Conservation (phyloP, 768 basidiomycete species). For the Tulasnella sp. region DNA sequence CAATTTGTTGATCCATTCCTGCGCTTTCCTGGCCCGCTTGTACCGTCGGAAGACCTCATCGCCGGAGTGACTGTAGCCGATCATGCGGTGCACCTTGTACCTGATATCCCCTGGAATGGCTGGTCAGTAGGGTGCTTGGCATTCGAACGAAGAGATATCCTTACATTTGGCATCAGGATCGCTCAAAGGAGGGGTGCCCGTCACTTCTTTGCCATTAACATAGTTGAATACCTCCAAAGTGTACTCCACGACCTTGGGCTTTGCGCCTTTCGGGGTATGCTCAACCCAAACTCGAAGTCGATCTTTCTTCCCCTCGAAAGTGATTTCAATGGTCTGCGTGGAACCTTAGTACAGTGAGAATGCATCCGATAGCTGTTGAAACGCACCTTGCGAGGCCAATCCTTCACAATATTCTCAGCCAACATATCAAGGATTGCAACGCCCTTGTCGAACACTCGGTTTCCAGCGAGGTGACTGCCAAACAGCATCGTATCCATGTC, state of each 20-base stretch:
- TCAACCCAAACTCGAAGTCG: conserved; percentile 60
- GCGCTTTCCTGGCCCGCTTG: conserved; percentile 4
- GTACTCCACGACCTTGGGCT: conserved; percentile 55
- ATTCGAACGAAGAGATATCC: conserved; percentile 16
- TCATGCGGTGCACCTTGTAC: neutral
- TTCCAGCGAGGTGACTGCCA: conserved; percentile 58
- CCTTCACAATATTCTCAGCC: conserved; percentile 50
- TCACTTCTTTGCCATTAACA: conserved; percentile 40
- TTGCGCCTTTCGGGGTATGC: conserved; percentile 34
- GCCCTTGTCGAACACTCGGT: conserved; percentile 71
- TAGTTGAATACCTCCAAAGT: conserved; percentile 48
- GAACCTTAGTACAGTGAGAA: conserved; percentile 6
- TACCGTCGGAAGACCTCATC: neutral
- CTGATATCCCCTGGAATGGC: conserved; percentile 2
- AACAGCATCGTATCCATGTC: conserved; percentile 86
- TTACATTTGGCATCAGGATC: conserved; percentile 36
- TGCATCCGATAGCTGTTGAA: conserved; percentile 5
- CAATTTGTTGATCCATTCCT: neutral
- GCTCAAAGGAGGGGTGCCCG: conserved; percentile 41
- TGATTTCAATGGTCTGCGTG: conserved; percentile 52
- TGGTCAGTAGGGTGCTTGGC: neutral
- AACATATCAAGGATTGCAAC: conserved; percentile 66
- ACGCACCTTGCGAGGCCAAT: conserved; percentile 65
- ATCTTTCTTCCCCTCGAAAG: conserved; percentile 54
- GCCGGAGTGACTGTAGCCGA: neutral